Conservation (phyloP, 2,329 filamentous ascomycete species). For the Exutisphaerella laricina region DNA sequence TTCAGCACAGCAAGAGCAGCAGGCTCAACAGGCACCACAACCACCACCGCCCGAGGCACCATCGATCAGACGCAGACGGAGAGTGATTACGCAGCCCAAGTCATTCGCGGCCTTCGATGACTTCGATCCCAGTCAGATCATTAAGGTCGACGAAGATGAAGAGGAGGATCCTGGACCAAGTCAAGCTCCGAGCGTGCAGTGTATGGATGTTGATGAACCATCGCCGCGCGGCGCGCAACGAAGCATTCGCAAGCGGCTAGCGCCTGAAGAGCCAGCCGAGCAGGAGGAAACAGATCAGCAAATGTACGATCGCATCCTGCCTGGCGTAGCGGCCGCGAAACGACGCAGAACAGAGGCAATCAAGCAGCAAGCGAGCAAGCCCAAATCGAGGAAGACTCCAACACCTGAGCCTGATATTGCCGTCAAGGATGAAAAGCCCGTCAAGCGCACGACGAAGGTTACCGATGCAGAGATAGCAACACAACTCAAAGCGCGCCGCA, state of each 20-base stretch:
- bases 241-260: conserved; percentile 27
- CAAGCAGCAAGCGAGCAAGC: conserved; percentile 36
- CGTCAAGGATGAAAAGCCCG: conserved; percentile 3
- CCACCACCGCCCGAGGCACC: neutral
- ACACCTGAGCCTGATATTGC: conserved; percentile 10
- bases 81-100: conserved; percentile 38
- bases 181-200: conserved; percentile 18
- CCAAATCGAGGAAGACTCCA: conserved; percentile 12
- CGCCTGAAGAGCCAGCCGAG: conserved; percentile 20
- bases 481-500: conserved; percentile 50
- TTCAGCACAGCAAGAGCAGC: conserved; percentile 3
- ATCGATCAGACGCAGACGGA: conserved; percentile 21
- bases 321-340: conserved; percentile 72
- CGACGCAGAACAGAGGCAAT: conserved; percentile 60
- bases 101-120: conserved; percentile 52
- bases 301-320: conserved; percentile 66
- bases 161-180: conserved; percentile 18
- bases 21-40: conserved; percentile 4
- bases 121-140: conserved; percentile 32
- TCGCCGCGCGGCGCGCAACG: conserved; percentile 15
- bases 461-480: conserved; percentile 64
- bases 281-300: conserved; percentile 35
- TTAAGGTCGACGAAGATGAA: conserved; percentile 12
- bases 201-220: conserved; percentile 20
- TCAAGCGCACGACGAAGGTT: conserved; percentile 35